phyloP scores from a whole-genome alignment of 202 grass and related monocot species.

The Elaeis oleifera region DNA sequence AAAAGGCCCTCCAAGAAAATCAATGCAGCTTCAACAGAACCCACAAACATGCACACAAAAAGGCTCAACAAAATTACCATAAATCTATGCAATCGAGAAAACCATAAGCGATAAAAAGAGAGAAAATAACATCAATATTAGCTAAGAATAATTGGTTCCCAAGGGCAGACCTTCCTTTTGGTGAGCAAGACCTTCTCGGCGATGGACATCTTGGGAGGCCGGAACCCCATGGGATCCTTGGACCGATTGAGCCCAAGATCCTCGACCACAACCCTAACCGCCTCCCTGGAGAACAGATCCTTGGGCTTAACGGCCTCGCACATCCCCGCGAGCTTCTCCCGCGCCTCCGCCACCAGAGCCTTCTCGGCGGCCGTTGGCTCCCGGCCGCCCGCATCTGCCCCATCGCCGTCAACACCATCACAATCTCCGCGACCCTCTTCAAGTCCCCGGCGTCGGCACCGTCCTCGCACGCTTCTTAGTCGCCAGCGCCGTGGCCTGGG shows the following conservation, averaged over 20 bases:
- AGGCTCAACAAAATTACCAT: no score
- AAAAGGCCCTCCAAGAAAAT: no score
- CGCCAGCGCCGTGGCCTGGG: not conserved
- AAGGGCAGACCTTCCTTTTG: constrained; percentile 69
- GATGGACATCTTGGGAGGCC: constrained; percentile 70
- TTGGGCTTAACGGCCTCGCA: constrained; percentile 19
- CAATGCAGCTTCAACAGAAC: no score
- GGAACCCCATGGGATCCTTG: constrained; percentile 70
- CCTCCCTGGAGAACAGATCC: constrained; percentile 91
- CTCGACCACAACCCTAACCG: constrained; percentile 69
- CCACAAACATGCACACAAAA: no score
- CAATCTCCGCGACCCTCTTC: constrained; percentile 14
- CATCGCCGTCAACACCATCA: constrained; percentile 17
- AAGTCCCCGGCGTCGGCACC: not conserved
- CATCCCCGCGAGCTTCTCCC: constrained; percentile 20
- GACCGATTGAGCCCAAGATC: constrained; percentile 87
- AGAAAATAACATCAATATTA: no score
- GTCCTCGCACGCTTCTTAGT: constrained; percentile 13
- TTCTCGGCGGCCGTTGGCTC: constrained; percentile 29
- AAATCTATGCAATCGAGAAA: no score
- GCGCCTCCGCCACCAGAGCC: constrained; percentile 32
- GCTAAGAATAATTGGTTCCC: not conserved
- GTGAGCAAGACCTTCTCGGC: constrained; percentile 78
- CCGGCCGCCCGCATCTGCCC: constrained; percentile 22
- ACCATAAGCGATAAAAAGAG: no score